These are phyloP conservation scores for Phytophthora pini DNA, from an alignment of 352 stramenopile genomes.

Conservation along the genomic window DNA sequence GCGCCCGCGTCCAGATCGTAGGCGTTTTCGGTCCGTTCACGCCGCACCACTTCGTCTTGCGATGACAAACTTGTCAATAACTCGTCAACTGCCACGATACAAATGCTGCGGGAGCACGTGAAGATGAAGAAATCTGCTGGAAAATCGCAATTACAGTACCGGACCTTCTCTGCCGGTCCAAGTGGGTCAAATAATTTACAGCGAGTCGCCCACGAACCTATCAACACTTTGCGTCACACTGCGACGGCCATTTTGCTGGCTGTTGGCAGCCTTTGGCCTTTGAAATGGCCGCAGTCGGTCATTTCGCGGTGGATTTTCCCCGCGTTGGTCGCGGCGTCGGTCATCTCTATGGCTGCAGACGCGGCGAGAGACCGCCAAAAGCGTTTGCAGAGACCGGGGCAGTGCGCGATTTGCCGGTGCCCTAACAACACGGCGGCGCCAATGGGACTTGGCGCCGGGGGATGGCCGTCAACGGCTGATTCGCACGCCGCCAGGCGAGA, in stretches of 20 bases:
- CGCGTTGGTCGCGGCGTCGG: slow-evolving; percentile 5
- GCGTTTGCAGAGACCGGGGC: neutral
- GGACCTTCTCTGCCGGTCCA: neutral
- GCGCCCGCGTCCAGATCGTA: neutral
- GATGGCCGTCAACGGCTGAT: slow-evolving; percentile 19
- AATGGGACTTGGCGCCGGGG: neutral
- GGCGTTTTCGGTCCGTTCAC: neutral
- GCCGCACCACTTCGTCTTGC: neutral
- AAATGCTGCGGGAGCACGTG: too few species aligned
- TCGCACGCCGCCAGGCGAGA: slow-evolving; percentile 7
- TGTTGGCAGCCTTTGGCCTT: slow-evolving; percentile 1
- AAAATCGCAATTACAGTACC: slow-evolving; percentile 6
- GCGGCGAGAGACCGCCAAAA: slow-evolving; percentile 15
- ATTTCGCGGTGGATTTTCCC: slow-evolving; percentile 22
- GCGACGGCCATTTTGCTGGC: slow-evolving; percentile 7
- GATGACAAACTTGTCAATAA: slow-evolving; percentile 1
- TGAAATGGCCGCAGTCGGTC: neutral
- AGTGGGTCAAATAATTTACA: slow-evolving; percentile 2
- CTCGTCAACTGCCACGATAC: neutral
- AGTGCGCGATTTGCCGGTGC: slow-evolving; percentile 8
- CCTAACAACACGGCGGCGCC: slow-evolving; percentile 7
- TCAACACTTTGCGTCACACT: neutral
- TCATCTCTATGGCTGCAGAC: slow-evolving; percentile 14
- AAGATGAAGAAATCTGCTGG: neutral
- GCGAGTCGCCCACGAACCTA: neutral